Base-by-base conservation (phyloP, 257 asterid genomes). In the Solanum peruvianum region DNA sequence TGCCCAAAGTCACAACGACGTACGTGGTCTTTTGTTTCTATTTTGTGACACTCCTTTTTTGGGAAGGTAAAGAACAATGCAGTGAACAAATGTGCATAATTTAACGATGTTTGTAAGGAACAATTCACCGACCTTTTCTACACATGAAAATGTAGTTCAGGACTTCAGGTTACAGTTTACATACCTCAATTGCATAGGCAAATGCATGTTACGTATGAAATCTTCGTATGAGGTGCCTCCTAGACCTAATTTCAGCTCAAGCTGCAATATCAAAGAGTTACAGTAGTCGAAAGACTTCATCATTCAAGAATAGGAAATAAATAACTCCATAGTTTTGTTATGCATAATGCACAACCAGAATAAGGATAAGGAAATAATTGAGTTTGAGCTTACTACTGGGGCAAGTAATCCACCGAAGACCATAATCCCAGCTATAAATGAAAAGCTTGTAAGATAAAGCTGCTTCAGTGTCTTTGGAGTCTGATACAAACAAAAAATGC, bases 151-250 rank as follows among this genome's bases (percentile, higher is more conserved):
- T 35, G 25, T 44, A 86, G 9, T 11, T 87, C n/a, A 23, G 88
- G 83, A 33, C 35, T 33, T 33, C 35, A 33, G 35, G 35, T 83
- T 85, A 23, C 58, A 47, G 69, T 78, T 6, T 27, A 47, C 64
- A 10, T 91, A 96, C 98, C 99, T 95, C 88, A 96, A 88, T 89
- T 95, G 98, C 94, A 90, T 89, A 35, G 99, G 99, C 90, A 96
- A 90, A 91, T 94, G 98, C 95, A 96, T 81, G 88, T 87, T 94
- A 45, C 64, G 88, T 87, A 96, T 93, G 87, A 96, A 95, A 88
- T 96, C 98, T 92, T 87, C 93, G 80, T 96, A 95, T 3, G 99
- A 94, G 85, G 98, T 95, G 62, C 98, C 98, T 82, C 98, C 99
- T 88, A 96, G 4, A 44, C 99, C 98, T 89, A 96, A 88, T 87